phyloP scores from a whole-genome alignment of 2,329 filamentous ascomycete genomes.

The Aureobasidium pullulans region DNA sequence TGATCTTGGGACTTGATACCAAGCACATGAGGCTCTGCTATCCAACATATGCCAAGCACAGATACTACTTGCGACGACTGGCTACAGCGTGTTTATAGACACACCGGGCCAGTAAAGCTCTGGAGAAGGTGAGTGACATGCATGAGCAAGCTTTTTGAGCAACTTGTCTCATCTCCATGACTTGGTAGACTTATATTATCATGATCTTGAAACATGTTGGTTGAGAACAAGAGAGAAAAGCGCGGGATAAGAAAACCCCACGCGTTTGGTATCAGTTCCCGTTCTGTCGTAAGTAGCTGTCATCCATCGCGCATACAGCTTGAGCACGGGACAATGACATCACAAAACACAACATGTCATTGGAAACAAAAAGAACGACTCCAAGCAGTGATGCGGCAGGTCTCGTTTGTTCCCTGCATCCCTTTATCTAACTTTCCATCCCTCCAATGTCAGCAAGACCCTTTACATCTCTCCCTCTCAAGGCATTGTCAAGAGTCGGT shows the following conservation, averaged over 20 bases:
- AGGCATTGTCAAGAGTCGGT: constrained; percentile 7
- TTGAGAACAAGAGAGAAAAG: no score
- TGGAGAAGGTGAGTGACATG: no score
- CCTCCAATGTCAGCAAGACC: constrained; percentile 4
- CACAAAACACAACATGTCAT: neutral
- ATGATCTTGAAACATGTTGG: no score
- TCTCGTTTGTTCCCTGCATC: constrained; percentile 1
- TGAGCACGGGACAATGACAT: constrained; percentile 2
- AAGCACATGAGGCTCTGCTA: neutral
- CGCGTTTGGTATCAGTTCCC: neutral
- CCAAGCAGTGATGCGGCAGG: neutral
- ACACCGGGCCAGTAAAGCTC: no score
- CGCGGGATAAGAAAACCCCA: neutral
- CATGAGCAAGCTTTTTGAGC: no score
- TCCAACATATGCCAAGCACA: neutral
- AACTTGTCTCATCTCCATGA: no score
- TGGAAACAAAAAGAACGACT: neutral
- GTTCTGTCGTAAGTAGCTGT: constrained; percentile 1
- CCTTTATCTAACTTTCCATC: neutral
- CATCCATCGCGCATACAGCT: neutral
- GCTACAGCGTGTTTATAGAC: no score
- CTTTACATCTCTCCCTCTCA: neutral
- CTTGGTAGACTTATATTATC: no score
- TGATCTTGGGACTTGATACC: neutral
- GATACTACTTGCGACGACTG: no score